Evolutionary conservation across 2,329 filamentous ascomycete species (phyloP).

Genomic region (Lanzia echinophila): DNA sequence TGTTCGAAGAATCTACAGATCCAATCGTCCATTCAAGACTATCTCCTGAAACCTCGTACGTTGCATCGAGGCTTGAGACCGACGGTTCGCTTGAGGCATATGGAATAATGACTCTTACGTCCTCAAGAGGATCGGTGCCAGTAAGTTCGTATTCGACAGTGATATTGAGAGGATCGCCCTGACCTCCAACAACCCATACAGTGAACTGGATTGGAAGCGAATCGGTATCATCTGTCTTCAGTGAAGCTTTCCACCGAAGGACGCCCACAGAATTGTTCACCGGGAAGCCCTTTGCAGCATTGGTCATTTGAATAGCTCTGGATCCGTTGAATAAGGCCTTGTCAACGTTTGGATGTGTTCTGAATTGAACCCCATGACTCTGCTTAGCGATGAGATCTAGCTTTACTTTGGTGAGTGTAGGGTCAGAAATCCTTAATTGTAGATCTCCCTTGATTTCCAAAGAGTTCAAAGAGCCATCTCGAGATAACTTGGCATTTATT

Average conservation of each 20-base stretch:
- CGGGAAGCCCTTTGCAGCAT: constrained; percentile 81
- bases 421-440: constrained; percentile 82
- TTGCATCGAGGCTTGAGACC: constrained; percentile 87
- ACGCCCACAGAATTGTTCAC: constrained; percentile 91
- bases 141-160: constrained; percentile 95
- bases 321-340: constrained; percentile 76
- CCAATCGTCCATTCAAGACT: constrained; percentile 92
- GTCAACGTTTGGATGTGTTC: constrained; percentile 95
- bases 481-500: constrained; percentile 82
- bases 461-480: constrained; percentile 80
- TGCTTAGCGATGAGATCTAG: constrained; percentile 70
- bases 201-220: constrained; percentile 92
- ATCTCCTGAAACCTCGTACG: constrained; percentile 90
- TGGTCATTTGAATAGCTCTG: constrained; percentile 84
- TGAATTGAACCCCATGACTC: constrained; percentile 81
- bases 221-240: constrained; percentile 71
- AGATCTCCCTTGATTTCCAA: constrained; percentile 89
- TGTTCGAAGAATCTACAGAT: constrained; percentile 72
- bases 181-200: constrained; percentile 91
- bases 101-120: constrained; percentile 83
- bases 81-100: constrained; percentile 79
- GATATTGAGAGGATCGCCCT: constrained; percentile 73
- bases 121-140: constrained; percentile 68
- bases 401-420: constrained; percentile 85
- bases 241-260: constrained; percentile 82